phyloP scores from a whole-genome alignment of 1,139 yeast species.

The Hemisphaericaspora subhashii region DNA sequence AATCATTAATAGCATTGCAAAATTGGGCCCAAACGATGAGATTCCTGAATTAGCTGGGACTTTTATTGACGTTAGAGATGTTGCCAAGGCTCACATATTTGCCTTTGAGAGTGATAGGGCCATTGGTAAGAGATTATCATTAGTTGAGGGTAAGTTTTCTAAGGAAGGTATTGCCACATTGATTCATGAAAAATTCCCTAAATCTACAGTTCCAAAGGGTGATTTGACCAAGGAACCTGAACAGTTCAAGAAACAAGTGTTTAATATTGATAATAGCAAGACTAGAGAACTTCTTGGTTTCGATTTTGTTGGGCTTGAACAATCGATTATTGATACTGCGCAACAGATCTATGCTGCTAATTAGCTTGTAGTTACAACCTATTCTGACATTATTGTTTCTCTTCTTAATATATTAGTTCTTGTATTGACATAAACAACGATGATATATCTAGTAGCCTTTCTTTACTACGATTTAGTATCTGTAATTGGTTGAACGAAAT shows the following conservation, averaged over 20 bases:
- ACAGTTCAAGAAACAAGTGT: constrained; percentile 12
- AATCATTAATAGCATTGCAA: constrained; percentile 22
- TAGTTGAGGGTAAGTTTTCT: constrained; percentile 26
- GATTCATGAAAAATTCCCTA: constrained; percentile 21
- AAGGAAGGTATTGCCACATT: constrained; percentile 23
- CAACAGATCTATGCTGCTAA: constrained; percentile 37
- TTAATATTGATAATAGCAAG: constrained; percentile 16
- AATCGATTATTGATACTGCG: constrained; percentile 41
- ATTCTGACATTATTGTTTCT: too few relatives aligned
- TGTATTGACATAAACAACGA: too few relatives aligned
- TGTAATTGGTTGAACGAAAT: too few relatives aligned
- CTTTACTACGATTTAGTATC: too few relatives aligned
- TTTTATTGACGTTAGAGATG: constrained; percentile 38
- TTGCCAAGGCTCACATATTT: constrained; percentile 47
- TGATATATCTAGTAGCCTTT: too few relatives aligned
- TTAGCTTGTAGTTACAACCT: too few relatives aligned
- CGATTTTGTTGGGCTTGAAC: constrained; percentile 34
- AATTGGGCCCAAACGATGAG: constrained; percentile 15
- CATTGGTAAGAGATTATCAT: constrained; percentile 27
- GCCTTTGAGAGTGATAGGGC: constrained; percentile 32
- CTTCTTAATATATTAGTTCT: too few relatives aligned
- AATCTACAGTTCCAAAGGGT: constrained; percentile 11
- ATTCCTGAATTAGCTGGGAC: constrained; percentile 20
- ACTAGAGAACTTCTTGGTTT: constrained; percentile 37
- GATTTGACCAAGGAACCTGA: constrained; percentile 7